phyloP scores from a whole-genome alignment of 2,329 filamentous ascomycete genomes.

The Diaporthe sp. region DNA sequence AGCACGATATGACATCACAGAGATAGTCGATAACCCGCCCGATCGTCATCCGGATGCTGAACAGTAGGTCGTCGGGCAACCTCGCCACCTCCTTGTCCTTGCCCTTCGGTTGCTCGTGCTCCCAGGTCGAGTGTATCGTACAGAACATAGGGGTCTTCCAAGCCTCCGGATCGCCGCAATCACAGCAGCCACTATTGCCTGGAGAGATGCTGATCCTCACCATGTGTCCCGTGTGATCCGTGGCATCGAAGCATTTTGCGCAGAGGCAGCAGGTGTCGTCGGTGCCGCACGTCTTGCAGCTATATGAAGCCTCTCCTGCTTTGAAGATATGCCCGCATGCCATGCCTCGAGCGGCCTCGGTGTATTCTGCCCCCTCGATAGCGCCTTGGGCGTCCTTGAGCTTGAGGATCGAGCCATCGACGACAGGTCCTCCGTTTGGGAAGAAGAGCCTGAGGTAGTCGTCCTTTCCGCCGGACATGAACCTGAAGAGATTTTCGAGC shows the following conservation, averaged over 20 bases:
- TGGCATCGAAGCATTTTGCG: slow-evolving; percentile 93
- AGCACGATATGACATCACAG: slow-evolving; percentile 97
- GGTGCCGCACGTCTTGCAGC: slow-evolving; percentile 92
- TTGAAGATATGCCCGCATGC: slow-evolving; percentile 98
- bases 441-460: slow-evolving; percentile 87
- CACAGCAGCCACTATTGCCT: slow-evolving; percentile 95
- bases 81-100: slow-evolving; percentile 71
- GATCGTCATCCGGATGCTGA: slow-evolving; percentile 88
- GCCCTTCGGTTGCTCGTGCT: slow-evolving; percentile 65
- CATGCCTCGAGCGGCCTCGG: slow-evolving; percentile 89
- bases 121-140: slow-evolving; percentile 86
- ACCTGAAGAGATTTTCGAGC: slow-evolving; percentile 86
- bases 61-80: slow-evolving; percentile 81
- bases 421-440: slow-evolving; percentile 76
- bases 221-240: slow-evolving; percentile 93
- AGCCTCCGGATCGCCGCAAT: slow-evolving; percentile 95
- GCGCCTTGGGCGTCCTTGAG: slow-evolving; percentile 90
- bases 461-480: slow-evolving; percentile 80
- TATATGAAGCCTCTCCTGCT: slow-evolving; percentile 91
- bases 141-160: slow-evolving; percentile 92
- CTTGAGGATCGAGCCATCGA: slow-evolving; percentile 74
- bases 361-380: slow-evolving; percentile 95
- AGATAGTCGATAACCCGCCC: slow-evolving; percentile 91
- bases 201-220: slow-evolving; percentile 90
- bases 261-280: slow-evolving; percentile 98